A percentile compares a stretch with the other conserved stretches of the same genome.
Evolutionary conservation across 768 basidiomycete species (phyloP).

Genomic region (Rhizopogon vesiculosus): DNA sequence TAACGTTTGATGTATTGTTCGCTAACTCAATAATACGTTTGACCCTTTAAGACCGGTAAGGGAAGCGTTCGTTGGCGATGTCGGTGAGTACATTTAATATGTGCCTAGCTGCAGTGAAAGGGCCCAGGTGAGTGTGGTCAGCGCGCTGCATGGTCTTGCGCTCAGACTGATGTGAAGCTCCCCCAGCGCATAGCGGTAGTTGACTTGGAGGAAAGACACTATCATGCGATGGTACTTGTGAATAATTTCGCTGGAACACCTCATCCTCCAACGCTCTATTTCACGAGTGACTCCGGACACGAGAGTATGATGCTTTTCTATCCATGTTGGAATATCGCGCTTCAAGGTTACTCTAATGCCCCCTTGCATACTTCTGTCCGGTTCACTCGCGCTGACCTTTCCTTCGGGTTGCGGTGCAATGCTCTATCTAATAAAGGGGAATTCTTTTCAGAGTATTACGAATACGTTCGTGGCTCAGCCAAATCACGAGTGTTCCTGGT

Average conservation of each 20-base stretch:
- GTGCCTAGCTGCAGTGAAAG: neutral
- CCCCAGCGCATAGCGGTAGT: neutral
- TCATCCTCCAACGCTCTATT: no score
- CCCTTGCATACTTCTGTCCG: no score
- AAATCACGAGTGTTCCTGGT: no score
- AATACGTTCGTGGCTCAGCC: no score
- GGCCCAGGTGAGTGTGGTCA: slow-evolving; percentile 1
- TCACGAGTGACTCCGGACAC: no score
- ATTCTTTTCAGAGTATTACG: no score
- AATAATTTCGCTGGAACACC: neutral
- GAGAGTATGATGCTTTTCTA: no score
- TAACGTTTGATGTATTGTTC: slow-evolving; percentile 35
- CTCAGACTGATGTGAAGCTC: neutral
- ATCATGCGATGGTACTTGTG: neutral
- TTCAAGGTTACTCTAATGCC: no score
- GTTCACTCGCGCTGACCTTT: no score
- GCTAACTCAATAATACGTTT: neutral
- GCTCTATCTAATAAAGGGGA: no score
- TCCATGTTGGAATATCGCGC: no score
- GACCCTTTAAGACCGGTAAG: neutral
- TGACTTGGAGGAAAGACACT: neutral
- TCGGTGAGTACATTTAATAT: neutral
- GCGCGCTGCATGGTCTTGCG: neutral
- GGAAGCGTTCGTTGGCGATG: neutral
- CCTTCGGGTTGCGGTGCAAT: no score